Evolutionary conservation across 2,329 filamentous ascomycete species (phyloP), one percentile per base, ranked within the genome.

Genomic region (Hypoxylon sp.): DNA sequence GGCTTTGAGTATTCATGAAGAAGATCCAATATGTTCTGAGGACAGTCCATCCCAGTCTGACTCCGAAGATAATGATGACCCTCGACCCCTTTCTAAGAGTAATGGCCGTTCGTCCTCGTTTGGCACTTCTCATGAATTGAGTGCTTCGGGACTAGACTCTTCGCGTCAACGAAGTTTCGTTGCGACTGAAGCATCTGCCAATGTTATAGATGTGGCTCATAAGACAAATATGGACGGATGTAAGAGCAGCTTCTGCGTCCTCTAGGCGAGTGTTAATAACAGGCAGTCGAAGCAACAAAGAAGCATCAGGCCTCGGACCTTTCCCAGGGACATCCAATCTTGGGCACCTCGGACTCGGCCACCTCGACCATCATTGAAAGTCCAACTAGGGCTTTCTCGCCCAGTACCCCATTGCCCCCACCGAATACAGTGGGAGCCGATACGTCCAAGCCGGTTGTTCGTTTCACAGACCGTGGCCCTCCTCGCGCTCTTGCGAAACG

Each of bases 381-480:
- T 11, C 26, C 57, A 5, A 10, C 60, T 24, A 59, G 67, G 39
- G 33, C 26, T 9, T 24, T 53, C 14, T 60, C 48, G 8, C 59
- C 47, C 5, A 60, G 9, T 14, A 24, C 70, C 13, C 54, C 62
- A 5, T 17, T 31, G 2, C 68, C 35, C 39, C 59, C 61, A 11
- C 35, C 51, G 14, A 52, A 37, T 31, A 35, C 37, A 8, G 11
- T 11, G 26, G 50, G 33, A 47, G 17, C 47, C 24, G 63, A 67
- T 22, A 24, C 39, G 11, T 31, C 63, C 14, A 69, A 66, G 46
- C 71, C 63, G 3, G 50, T 53, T 9, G 70, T 73, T 19, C 67
- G 67, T 5, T 73, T 73, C 46, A 73, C 66, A 42, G 74, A 75
- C 44, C 67, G 64, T 19, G 69, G 65, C 5, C 71, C 66, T 29